Evolutionary conservation across 2,329 filamentous ascomycete species (phyloP).

Genomic region (Trichoderma brevicompactum): DNA sequence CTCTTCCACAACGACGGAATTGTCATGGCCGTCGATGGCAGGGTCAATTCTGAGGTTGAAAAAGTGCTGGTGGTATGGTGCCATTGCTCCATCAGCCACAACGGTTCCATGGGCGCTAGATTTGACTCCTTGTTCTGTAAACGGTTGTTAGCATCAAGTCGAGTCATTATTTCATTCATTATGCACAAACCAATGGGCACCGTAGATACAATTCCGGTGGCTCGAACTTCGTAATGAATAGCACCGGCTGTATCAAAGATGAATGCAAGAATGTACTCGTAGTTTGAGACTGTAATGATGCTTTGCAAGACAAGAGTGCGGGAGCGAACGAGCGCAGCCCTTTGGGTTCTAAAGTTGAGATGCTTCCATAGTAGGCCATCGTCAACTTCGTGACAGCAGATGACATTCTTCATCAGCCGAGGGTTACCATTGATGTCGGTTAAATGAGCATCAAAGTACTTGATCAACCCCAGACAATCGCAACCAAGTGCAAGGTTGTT

Average conservation of each 20-base stretch:
- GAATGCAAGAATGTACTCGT: constrained; percentile 57
- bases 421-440: too few relatives aligned
- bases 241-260: constrained; percentile 58
- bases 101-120: constrained; percentile 54
- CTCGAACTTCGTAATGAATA: constrained; percentile 43
- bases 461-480: constrained; percentile 61
- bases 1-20: constrained; percentile 48
- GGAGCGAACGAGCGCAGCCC: constrained; percentile 58
- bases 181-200: constrained; percentile 36
- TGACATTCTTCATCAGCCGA: constrained; percentile 39
- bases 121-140: too few relatives aligned
- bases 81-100: constrained; percentile 64
- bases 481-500: constrained; percentile 71
- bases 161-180: too few relatives aligned
- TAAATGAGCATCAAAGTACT: constrained; percentile 40
- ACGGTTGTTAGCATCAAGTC: too few relatives aligned
- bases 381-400: constrained; percentile 46
- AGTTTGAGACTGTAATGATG: constrained; percentile 66
- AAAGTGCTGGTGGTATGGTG: constrained; percentile 70
- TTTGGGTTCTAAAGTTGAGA: constrained; percentile 61
- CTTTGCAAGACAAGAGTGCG: constrained; percentile 63
- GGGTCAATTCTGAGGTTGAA: constrained; percentile 70
- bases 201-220: constrained; percentile 51
- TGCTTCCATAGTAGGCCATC: constrained; percentile 67
- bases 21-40: constrained; percentile 62